These are phyloP conservation scores for Cutaneotrichosporon daszewskae DNA, from an alignment of 1,284 basidiomycete species.

Conservation along the genomic window DNA sequence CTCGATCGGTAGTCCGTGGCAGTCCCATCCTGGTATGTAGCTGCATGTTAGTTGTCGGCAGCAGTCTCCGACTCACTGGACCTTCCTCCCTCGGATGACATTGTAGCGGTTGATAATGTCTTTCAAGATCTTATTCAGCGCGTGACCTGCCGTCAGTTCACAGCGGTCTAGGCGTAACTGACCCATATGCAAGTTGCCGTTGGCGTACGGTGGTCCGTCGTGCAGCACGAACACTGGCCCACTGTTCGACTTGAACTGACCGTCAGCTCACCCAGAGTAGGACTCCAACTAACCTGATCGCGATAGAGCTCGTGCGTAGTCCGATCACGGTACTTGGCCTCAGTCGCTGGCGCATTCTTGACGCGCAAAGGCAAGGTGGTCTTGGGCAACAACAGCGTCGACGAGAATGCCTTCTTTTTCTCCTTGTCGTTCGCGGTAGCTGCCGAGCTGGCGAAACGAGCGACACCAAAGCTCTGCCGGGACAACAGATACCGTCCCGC, in stretches of 20 bases:
- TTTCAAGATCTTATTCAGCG: constrained; percentile 94
- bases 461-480: too few relatives aligned
- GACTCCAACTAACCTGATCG: constrained; percentile 60
- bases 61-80: constrained; percentile 59
- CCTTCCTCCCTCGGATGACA: constrained; percentile 66
- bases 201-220: constrained; percentile 97
- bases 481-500: too few relatives aligned
- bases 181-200: constrained; percentile 95
- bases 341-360: constrained; percentile 62
- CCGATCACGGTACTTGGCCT: constrained; percentile 55
- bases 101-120: constrained; percentile 92
- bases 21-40: constrained; percentile 96
- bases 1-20: constrained; percentile 95
- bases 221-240: constrained; percentile 69
- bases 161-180: constrained; percentile 20
- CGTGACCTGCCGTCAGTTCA: constrained; percentile 67
- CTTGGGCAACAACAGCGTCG: constrained; percentile 76
- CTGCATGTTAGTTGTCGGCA: constrained; percentile 48
- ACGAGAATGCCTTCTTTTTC: constrained; percentile 51
- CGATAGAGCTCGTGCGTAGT: constrained; percentile 74
- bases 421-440: background rate
- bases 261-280: constrained; percentile 4
- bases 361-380: constrained; percentile 74
- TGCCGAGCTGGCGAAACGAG: too few relatives aligned
- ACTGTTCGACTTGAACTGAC: constrained; percentile 58